These are phyloP conservation scores for Talaromyces albobiverticillius DNA, from an alignment of 2,329 filamentous ascomycete genomes.

Conservation along the genomic window DNA sequence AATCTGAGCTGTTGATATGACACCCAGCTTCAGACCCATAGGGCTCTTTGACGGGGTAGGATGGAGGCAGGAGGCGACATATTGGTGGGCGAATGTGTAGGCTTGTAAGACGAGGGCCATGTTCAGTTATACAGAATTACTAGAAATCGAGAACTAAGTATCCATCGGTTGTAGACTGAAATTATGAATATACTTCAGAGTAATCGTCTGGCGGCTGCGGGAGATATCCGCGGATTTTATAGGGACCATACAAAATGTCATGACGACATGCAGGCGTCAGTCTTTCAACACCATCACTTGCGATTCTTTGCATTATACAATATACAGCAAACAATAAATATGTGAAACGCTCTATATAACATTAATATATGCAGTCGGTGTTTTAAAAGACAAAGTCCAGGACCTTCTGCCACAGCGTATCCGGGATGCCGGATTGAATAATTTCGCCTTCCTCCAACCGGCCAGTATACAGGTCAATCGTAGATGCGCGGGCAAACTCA, in stretches of 20 bases:
- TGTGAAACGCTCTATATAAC: too few relatives aligned
- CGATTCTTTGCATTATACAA: too few relatives aligned
- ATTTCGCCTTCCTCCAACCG: conserved; percentile 31
- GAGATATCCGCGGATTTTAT: neutral
- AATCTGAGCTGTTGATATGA: conserved; percentile 23
- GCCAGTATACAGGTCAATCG: conserved; percentile 31
- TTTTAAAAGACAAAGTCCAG: neutral
- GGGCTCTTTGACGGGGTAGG: conserved; percentile 21
- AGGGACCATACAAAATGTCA: neutral
- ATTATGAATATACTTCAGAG: too few relatives aligned
- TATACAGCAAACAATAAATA: too few relatives aligned
- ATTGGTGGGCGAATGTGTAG: conserved; percentile 24
- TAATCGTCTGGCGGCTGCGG: too few relatives aligned
- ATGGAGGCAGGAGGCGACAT: conserved; percentile 22
- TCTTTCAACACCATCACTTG: neutral
- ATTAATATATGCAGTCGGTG: too few relatives aligned
- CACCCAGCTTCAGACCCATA: conserved; percentile 22
- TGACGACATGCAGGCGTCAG: conserved; percentile 11
- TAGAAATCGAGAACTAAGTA: neutral
- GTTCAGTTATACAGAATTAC: too few relatives aligned
- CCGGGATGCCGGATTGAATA: conserved; percentile 9
- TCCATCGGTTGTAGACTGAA: neutral
- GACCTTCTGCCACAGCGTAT: conserved; percentile 22
- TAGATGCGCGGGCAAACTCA: conserved; percentile 27
- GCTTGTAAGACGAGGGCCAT: conserved; percentile 26